phyloP scores from a whole-genome alignment of 805 yeast species.

The Candida awuae region DNA sequence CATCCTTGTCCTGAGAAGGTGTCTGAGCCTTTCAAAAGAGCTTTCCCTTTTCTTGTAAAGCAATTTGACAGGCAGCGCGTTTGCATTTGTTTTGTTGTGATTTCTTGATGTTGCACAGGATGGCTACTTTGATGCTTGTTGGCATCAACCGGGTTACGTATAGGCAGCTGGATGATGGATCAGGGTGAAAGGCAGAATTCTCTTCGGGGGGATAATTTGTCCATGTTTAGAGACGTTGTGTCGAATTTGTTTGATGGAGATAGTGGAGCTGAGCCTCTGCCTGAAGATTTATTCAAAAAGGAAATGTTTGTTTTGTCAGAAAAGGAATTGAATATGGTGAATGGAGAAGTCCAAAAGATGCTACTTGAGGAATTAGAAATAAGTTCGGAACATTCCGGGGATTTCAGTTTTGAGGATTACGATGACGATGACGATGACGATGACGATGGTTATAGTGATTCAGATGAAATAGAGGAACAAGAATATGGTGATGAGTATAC shows the following conservation, averaged over 20 bases:
- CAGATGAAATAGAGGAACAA: background rate
- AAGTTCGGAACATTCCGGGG: background rate
- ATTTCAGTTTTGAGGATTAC: background rate
- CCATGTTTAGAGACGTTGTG: background rate
- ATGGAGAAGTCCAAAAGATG: constrained; percentile 3
- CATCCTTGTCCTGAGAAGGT: too few species aligned
- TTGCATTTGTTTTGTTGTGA: too few species aligned
- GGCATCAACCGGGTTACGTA: too few species aligned
- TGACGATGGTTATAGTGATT: background rate
- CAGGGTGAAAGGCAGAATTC: too few species aligned
- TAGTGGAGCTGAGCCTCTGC: background rate
- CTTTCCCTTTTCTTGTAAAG: too few species aligned
- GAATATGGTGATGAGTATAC: background rate
- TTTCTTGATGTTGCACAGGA: too few species aligned
- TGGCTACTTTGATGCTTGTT: too few species aligned
- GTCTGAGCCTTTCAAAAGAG: too few species aligned
- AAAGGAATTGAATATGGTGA: constrained; percentile 2
- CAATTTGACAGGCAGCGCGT: too few species aligned
- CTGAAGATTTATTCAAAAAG: constrained; percentile 1
- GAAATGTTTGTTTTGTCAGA: constrained; percentile 5
- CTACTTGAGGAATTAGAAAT: background rate
- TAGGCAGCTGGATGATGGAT: too few species aligned
- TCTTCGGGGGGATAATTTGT: too few species aligned
- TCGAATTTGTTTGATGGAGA: background rate
- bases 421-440: constrained; percentile 1